Conservation (phyloP, 768 basidiomycete genomes). For the Royoungia palumana region DNA sequence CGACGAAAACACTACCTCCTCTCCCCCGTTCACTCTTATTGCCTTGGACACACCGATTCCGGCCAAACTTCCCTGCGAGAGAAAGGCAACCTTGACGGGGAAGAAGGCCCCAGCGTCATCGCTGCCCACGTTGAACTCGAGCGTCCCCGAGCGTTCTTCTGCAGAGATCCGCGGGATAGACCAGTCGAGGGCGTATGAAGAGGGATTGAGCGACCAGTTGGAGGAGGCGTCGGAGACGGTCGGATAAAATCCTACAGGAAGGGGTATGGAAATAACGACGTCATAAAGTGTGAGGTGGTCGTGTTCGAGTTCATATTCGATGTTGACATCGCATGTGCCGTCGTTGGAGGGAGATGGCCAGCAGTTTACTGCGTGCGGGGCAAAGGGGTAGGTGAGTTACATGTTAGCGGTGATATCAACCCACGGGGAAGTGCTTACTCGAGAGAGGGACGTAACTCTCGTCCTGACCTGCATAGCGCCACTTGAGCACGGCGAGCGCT, state of each 20-base stretch:
- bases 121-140: slow-evolving; percentile 87
- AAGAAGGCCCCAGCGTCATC: slow-evolving; percentile 85
- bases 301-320: slow-evolving; percentile 96
- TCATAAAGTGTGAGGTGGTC: slow-evolving; percentile 77
- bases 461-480: slow-evolving; percentile 88
- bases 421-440: slow-evolving; percentile 50
- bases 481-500: slow-evolving; percentile 83
- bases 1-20: slow-evolving; percentile 52
- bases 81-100: slow-evolving; percentile 84
- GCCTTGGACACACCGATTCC: slow-evolving; percentile 67
- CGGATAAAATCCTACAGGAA: slow-evolving; percentile 85
- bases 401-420: background rate
- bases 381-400: background rate
- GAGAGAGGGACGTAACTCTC: slow-evolving; percentile 89
- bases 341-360: slow-evolving; percentile 94
- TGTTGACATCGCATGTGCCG: slow-evolving; percentile 91
- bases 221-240: slow-evolving; percentile 66
- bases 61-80: slow-evolving; percentile 75
- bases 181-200: slow-evolving; percentile 84
- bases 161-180: slow-evolving; percentile 64
- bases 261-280: slow-evolving; percentile 85
- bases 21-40: slow-evolving; percentile 47
- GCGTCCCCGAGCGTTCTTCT: slow-evolving; percentile 69
- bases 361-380: slow-evolving; percentile 72
- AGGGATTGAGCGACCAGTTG: slow-evolving; percentile 79